Evolutionary conservation across 805 yeast genomes (phyloP).

Genomic region (Huiozyma sinensis): DNA sequence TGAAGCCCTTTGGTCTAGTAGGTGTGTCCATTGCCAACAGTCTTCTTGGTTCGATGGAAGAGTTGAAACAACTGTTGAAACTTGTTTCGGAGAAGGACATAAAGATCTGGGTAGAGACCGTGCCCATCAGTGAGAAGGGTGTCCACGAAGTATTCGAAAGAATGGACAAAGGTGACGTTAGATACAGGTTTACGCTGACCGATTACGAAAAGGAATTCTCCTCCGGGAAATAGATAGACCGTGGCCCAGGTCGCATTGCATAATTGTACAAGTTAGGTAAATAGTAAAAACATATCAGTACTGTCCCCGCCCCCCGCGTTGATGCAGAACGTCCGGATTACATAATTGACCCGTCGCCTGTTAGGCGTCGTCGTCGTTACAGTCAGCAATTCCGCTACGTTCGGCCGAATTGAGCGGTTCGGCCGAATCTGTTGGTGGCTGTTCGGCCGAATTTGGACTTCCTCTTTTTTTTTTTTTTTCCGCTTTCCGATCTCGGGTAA

Average conservation of each 20-base stretch:
- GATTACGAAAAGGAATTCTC: slow-evolving; percentile 33
- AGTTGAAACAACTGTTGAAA: slow-evolving; percentile 38
- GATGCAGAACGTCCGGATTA: background rate
- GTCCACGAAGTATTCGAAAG: slow-evolving; percentile 38
- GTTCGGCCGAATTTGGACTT: too few species aligned
- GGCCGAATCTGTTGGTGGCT: too few species aligned
- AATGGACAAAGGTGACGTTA: slow-evolving; percentile 40
- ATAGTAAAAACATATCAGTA: background rate
- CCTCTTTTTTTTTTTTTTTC: too few species aligned
- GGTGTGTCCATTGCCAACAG: slow-evolving; percentile 27
- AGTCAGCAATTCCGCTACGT: too few species aligned
- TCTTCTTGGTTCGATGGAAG: slow-evolving; percentile 35
- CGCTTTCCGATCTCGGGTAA: too few species aligned
- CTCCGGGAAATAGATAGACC: too few species aligned
- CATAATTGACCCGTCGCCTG: too few species aligned
- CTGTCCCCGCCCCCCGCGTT: background rate
- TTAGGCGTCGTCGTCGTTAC: too few species aligned
- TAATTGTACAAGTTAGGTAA: background rate
- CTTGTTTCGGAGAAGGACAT: slow-evolving; percentile 38
- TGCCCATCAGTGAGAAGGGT: slow-evolving; percentile 36
- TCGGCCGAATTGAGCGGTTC: too few species aligned
- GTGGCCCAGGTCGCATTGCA: too few species aligned
- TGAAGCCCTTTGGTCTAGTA: slow-evolving; percentile 11
- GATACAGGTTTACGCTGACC: slow-evolving; percentile 44
- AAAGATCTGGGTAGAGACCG: slow-evolving; percentile 43